These are phyloP conservation scores for Papiliotrema fonsecae DNA, from an alignment of 1,284 basidiomycete species.

Conservation along the genomic window DNA sequence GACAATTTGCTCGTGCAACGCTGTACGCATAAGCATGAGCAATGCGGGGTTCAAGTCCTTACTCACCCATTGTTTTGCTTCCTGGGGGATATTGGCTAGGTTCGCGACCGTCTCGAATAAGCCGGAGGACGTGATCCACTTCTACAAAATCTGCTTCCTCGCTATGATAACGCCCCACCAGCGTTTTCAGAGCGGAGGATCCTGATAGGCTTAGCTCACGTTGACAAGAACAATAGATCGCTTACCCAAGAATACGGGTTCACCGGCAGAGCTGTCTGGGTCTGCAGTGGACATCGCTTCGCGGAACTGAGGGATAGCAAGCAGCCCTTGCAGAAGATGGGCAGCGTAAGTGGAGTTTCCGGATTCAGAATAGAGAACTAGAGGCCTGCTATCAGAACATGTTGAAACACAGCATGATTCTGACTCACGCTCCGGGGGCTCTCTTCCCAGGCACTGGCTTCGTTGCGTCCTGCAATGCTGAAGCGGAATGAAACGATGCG, in stretches of 20 bases:
- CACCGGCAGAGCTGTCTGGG: no score
- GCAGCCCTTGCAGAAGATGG: constrained; percentile 33
- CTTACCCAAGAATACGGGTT: no score
- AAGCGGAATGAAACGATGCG: constrained; percentile 37
- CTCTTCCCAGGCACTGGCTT: constrained; percentile 15
- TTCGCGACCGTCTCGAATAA: constrained; percentile 13
- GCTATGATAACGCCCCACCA: neutral
- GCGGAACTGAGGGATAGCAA: constrained; percentile 36
- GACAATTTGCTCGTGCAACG: no score
- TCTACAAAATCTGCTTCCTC: constrained; percentile 9
- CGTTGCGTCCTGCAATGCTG: constrained; percentile 11
- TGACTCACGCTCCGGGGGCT: constrained; percentile 28
- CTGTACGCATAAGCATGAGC: no score
- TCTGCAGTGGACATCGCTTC: no score
- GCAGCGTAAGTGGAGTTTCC: constrained; percentile 27
- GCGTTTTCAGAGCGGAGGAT: neutral
- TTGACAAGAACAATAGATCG: no score
- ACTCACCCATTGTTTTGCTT: constrained; percentile 7
- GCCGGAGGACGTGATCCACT: constrained; percentile 11
- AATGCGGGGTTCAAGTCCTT: no score
- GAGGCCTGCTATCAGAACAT: constrained; percentile 14
- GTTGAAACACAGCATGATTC: neutral
- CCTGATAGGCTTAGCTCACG: neutral
- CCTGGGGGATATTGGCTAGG: constrained; percentile 16
- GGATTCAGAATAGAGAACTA: constrained; percentile 23